A percentile compares a stretch with the other conserved stretches of the same genome.
Evolutionary conservation across 306 rosid species (phyloP).

Genomic region (Cucurbita ficifolia): DNA sequence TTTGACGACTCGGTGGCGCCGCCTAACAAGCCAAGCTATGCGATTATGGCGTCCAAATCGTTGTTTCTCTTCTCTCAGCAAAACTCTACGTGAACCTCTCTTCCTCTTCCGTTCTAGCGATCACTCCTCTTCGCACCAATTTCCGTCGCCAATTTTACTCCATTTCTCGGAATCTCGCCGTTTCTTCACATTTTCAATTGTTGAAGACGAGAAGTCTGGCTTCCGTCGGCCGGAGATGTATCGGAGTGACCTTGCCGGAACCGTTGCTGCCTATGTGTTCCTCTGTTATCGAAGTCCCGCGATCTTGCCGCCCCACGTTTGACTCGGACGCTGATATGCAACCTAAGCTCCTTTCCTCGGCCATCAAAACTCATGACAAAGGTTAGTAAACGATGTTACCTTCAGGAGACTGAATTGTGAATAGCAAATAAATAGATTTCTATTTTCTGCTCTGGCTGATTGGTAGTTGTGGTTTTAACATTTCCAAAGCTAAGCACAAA

Average conservation of each 20-base stretch:
- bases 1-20: not conserved
- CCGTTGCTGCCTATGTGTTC: slow-evolving; percentile 56
- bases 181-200: not conserved
- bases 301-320: slow-evolving; percentile 56
- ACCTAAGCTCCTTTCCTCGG: slow-evolving; percentile 36
- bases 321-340: slow-evolving; percentile 59
- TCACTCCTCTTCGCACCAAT: not conserved
- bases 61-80: not conserved
- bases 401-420: too few species aligned
- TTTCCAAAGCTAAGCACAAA: not conserved
- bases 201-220: slow-evolving; percentile 43
- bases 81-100: not conserved
- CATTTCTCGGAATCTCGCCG: slow-evolving; percentile 25
- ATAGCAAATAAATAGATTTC: too few species aligned
- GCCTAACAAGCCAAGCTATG: not conserved
- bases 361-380: slow-evolving; percentile 42
- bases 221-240: slow-evolving; percentile 76
- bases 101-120: not conserved
- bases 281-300: slow-evolving; percentile 44
- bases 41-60: slow-evolving; percentile 15
- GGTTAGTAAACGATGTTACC: not conserved
- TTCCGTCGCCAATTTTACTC: not conserved
- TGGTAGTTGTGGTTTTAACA: not conserved
- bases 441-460: not conserved
- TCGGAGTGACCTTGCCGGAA: slow-evolving; percentile 43